Conservation (phyloP, 352 stramenopile species). For the Pythium myriotylum region DNA sequence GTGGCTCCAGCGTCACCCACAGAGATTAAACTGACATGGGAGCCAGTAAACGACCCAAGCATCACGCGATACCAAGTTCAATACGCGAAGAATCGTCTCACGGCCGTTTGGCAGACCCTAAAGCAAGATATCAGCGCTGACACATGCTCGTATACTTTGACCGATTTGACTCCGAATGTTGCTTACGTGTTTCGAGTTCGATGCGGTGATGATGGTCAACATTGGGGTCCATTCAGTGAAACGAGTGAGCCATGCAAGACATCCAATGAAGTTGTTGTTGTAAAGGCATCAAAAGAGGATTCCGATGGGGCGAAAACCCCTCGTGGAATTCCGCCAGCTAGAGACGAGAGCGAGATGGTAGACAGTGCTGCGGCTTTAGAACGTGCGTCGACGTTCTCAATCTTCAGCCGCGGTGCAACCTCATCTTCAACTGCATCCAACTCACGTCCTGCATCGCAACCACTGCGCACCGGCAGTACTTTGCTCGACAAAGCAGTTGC, state of each 20-base stretch:
- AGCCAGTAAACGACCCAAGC: slow-evolving; percentile 53
- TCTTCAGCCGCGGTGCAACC: slow-evolving; percentile 30
- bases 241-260: slow-evolving; percentile 69
- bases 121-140: slow-evolving; percentile 66
- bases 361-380: slow-evolving; percentile 19
- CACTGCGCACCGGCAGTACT: slow-evolving; percentile 64
- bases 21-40: slow-evolving; percentile 77
- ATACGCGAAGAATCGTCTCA: slow-evolving; percentile 77
- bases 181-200: slow-evolving; percentile 78
- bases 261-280: background rate
- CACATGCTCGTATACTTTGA: slow-evolving; percentile 57
- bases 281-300: background rate
- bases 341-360: slow-evolving; percentile 29
- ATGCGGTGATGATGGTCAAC: slow-evolving; percentile 43
- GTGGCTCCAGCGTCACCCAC: slow-evolving; percentile 60
- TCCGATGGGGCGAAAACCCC: slow-evolving; percentile 2
- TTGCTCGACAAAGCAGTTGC: slow-evolving; percentile 77
- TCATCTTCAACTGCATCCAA: background rate
- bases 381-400: slow-evolving; percentile 19
- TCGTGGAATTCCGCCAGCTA: slow-evolving; percentile 2
- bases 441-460: slow-evolving; percentile 13
- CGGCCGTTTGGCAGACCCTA: slow-evolving; percentile 79
- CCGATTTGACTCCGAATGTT: slow-evolving; percentile 60
- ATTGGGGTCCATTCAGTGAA: slow-evolving; percentile 80
- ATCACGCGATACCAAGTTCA: slow-evolving; percentile 82